Evolutionary conservation across 345 rosid species (phyloP).

Genomic region (Populus davidiana): DNA sequence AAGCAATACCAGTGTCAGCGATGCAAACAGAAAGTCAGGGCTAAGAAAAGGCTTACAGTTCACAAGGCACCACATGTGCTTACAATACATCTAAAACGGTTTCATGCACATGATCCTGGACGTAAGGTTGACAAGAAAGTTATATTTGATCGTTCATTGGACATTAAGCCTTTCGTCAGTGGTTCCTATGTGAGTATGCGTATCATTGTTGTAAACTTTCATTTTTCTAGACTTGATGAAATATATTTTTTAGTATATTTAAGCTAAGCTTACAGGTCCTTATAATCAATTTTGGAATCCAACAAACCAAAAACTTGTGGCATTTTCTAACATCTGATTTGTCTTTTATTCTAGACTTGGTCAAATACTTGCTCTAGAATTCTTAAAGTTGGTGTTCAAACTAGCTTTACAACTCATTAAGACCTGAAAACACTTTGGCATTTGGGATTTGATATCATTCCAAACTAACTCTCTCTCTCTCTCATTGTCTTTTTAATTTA

Average conservation of each 20-base stretch:
- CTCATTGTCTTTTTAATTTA: no score
- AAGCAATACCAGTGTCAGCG: slow-evolving; percentile 80
- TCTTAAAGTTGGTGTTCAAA: no score
- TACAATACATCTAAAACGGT: slow-evolving; percentile 82
- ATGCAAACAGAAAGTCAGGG: slow-evolving; percentile 88
- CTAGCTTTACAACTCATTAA: no score
- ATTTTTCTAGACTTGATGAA: background rate
- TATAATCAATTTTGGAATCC: no score
- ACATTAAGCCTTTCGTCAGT: slow-evolving; percentile 79
- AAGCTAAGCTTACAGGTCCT: no score
- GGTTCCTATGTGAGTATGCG: slow-evolving; percentile 67
- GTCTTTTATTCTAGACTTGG: no score
- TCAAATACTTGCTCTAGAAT: no score
- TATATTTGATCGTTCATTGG: slow-evolving; percentile 53
- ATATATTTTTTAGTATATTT: background rate
- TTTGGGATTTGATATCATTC: background rate
- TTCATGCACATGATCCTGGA: slow-evolving; percentile 67
- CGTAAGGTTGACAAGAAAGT: slow-evolving; percentile 78
- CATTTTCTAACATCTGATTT: no score
- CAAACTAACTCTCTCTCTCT: background rate
- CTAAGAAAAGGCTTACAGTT: slow-evolving; percentile 79
- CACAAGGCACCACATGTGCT: slow-evolving; percentile 85
- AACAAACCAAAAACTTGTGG: no score
- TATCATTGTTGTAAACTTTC: slow-evolving; percentile 1
- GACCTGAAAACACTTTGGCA: no score